These are phyloP conservation scores for Friedmanniomyces endolithicus DNA, from an alignment of 495 filamentous ascomycete species.

Conservation along the genomic window DNA sequence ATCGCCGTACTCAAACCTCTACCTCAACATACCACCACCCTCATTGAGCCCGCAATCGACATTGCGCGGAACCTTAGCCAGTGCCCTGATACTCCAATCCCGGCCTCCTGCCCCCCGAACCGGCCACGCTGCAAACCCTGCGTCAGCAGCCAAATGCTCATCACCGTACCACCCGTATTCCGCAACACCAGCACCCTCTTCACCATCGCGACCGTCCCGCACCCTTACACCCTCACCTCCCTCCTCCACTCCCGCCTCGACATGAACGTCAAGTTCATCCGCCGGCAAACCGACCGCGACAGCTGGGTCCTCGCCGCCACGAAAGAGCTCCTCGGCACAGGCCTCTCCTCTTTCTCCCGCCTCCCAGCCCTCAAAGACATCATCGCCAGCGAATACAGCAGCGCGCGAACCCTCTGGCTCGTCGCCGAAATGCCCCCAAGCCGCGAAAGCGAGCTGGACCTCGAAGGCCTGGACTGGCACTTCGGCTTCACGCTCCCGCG, in stretches of 20 bases:
- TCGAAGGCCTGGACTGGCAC: constrained; percentile 68
- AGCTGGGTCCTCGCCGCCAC: constrained; percentile 65
- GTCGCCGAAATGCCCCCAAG: constrained; percentile 53
- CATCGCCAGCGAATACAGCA: constrained; percentile 52
- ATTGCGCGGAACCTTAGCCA: constrained; percentile 59
- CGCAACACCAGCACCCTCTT: constrained; percentile 41
- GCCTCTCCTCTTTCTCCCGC: constrained; percentile 47
- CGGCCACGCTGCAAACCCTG: constrained; percentile 59
- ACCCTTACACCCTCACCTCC: constrained; percentile 70
- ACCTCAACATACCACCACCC: constrained; percentile 50
- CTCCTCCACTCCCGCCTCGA: constrained; percentile 42
- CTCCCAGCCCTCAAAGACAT: constrained; percentile 68
- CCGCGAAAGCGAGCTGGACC: constrained; percentile 28
- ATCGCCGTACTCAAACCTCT: constrained; percentile 71
- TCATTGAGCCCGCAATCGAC: constrained; percentile 54
- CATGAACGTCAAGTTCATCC: constrained; percentile 54
- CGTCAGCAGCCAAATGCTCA: constrained; percentile 39
- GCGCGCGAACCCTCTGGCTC: constrained; percentile 61
- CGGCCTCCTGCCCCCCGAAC: constrained; percentile 80
- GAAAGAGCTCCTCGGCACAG: constrained; percentile 50
- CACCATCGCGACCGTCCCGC: constrained; percentile 76
- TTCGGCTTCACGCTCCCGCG: constrained; percentile 73
- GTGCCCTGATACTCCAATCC: constrained; percentile 59
- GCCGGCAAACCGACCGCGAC: constrained; percentile 65
- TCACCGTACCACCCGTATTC: constrained; percentile 22